Base-by-base conservation (phyloP, 2,329 filamentous ascomycete genomes). In the Ophiostoma quercus region DNA sequence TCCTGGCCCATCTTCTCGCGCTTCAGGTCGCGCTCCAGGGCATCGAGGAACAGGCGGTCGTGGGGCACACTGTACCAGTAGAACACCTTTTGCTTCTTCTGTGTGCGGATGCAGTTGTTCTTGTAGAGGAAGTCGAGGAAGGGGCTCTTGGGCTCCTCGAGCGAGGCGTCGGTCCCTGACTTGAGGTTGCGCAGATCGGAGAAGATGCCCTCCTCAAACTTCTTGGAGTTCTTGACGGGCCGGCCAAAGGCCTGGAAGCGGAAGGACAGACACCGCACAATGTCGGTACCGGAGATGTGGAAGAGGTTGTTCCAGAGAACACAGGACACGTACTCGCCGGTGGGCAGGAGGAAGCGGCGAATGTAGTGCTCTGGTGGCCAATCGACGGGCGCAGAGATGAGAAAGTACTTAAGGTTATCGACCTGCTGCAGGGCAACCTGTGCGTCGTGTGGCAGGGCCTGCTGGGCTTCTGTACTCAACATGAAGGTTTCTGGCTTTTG, bases 81-180 rank as follows among this genome's bases (percentile, higher is more conserved):
- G 78, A 99, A 99, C 74, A 99, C 95, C 85, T 99, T 99, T 79
- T 99, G 95, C 86, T 99, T 99, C 88, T 99, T 99, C 81, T 99
- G 95, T 51, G 95, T 99, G 75, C 95, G 90, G 76, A 99, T 99
- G 86, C 95, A 99, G 84, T 99, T 99, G 87, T 99, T 99, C 87
- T 99, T 99, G 88, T 99, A 99, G 63, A 99, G 85, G 80, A 98
- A 99, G 81, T 99, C 95, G 72, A 99, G 87, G 82, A 99, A 99
- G 1, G 92, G 90, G 82, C 94, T 98, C 86, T 99, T 99, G 70
- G 95, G 95, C 84, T 99, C 95, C 82, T 99, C 95, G 72, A 99
- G 88, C 60, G 95, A 97, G 67, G 95, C 95, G 84, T 99, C 95
- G 76, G 94, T 98, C 74, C 95, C 95, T 32, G 95, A 96, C 83